Percentiles rank a stretch among this genome's conserved stretches.
phyloP scores from a whole-genome alignment of 139 green algal genomes.

The Haematococcus lacustris region DNA sequence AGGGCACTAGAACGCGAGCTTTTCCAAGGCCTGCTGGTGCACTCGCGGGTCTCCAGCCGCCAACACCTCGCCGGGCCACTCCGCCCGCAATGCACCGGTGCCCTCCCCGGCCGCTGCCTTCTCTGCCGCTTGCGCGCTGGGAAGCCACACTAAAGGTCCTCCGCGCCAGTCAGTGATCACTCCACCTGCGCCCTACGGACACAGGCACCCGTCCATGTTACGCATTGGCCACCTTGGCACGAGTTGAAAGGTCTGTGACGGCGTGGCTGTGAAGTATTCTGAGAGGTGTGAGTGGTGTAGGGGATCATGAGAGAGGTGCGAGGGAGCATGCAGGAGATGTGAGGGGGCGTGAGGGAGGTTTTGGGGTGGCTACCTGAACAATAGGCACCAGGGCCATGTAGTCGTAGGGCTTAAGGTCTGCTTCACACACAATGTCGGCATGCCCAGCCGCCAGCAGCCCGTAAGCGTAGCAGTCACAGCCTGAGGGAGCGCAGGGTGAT shows the following conservation, averaged over 20 bases:
- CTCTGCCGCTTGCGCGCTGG: too few species aligned
- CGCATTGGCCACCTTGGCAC: background rate
- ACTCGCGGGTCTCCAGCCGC: slow-evolving; percentile 57
- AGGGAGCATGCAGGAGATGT: background rate
- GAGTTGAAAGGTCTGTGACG: background rate
- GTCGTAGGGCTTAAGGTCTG: slow-evolving; percentile 95
- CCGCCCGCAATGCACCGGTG: slow-evolving; percentile 27
- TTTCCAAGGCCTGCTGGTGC: slow-evolving; percentile 53
- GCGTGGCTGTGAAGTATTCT: background rate
- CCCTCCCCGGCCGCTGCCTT: slow-evolving; percentile 12
- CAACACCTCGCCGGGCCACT: slow-evolving; percentile 69
- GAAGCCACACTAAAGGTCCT: slow-evolving; percentile 44
- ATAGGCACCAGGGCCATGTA: slow-evolving; percentile 96
- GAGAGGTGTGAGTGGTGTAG: background rate
- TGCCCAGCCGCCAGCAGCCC: slow-evolving; percentile 83
- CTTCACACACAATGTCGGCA: slow-evolving; percentile 87
- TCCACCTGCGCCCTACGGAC: slow-evolving; percentile 82
- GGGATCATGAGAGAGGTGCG: background rate
- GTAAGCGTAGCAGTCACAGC: slow-evolving; percentile 98
- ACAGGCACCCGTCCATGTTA: slow-evolving; percentile 34
- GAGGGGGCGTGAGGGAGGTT: background rate
- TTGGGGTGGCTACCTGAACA: slow-evolving; percentile 44
- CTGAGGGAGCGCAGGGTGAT: too few species aligned
- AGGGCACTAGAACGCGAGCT: too few species aligned
- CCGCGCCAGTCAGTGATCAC: slow-evolving; percentile 91